Conservation (phyloP, 805 yeast species). For the Wickerhamomyces rabaulensis region DNA sequence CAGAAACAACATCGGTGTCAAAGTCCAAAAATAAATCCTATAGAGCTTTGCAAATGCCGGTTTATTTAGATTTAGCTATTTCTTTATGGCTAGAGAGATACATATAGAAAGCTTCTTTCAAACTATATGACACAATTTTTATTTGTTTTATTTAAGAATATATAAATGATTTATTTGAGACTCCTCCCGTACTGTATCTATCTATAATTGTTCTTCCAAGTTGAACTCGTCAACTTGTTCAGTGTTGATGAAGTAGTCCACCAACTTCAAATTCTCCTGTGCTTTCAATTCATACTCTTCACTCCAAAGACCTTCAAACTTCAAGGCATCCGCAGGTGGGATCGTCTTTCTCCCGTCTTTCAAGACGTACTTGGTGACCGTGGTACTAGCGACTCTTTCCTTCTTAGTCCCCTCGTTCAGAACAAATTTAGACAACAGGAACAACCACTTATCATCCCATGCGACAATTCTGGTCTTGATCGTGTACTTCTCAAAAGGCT, state of each 20-base stretch:
- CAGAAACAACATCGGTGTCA: slow-evolving; percentile 52
- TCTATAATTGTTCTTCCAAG: neutral
- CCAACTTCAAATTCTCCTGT: slow-evolving; percentile 33
- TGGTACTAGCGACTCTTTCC: slow-evolving; percentile 43
- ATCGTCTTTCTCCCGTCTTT: slow-evolving; percentile 76
- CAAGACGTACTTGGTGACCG: slow-evolving; percentile 75
- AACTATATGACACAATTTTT: no score
- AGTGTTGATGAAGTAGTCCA: slow-evolving; percentile 33
- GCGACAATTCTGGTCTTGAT: slow-evolving; percentile 59
- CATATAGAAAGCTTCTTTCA: no score
- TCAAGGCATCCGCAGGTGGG: slow-evolving; percentile 54
- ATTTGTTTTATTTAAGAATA: neutral
- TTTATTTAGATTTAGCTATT: no score
- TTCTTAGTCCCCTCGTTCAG: slow-evolving; percentile 22
- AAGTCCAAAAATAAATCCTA: slow-evolving; percentile 2
- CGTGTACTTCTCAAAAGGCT: slow-evolving; percentile 53
- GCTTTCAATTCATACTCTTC: slow-evolving; percentile 43
- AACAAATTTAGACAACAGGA: slow-evolving; percentile 58
- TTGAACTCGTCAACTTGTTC: slow-evolving; percentile 29
- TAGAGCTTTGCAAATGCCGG: no score
- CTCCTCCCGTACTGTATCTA: neutral
- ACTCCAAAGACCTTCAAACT: slow-evolving; percentile 49
- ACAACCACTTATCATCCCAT: slow-evolving; percentile 89
- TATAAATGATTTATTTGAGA: neutral
- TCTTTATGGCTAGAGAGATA: no score